Evolutionary conservation across 1,284 basidiomycete genomes (phyloP), one percentile per base, ranked within the genome.

Genomic region (Cryptococcus jaspeensis): DNA sequence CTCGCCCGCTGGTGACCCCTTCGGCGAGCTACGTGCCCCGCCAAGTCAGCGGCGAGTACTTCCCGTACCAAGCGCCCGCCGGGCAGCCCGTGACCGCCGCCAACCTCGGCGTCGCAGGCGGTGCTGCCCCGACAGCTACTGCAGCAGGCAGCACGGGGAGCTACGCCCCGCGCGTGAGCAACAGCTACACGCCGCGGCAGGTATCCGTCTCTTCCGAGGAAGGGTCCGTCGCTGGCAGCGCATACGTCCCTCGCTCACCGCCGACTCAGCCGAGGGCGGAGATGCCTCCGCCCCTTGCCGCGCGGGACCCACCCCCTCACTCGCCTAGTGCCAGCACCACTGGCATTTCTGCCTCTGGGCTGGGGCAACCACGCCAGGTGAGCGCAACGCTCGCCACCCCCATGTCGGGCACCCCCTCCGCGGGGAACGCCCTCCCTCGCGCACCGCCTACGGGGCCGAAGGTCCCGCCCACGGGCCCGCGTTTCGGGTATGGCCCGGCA

Each of bases 401-500:
- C 16, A 28, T 18, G 6, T 40, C 42, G n/a, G 44, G 37, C 11
- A 38, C 32, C 18, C 20, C 50, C 16, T 49, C 22, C 12, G 20
- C 20, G 20, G 48, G 36, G 5, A 20, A 36, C 18, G 44, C 25
- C 15, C 15, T 41, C 39, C 28, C 37, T 15, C 35, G 47, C 6
- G 44, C 38, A 18, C 60, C 60, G 16, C 63, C 63, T 6, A 64
- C 60, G 15, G 63, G 63, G 5, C 63, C 63, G 1, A 64, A 64
- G 42, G 63, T 64, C 16, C 63, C 63, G 35, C 63, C 63, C 5
- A 64, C 55, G 1, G 63, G 63, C 20, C 63, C 63, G 1, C 55
- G 62, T 11, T 35, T 37, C 11, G 37, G 28, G 9, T 22, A 15
- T n/a, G 25, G 35, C 28, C 37, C 41, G 37, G 35, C 25, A 11